A percentile compares a stretch with the other conserved stretches of the same genome.
phyloP scores from a whole-genome alignment of 345 rosid species.

The Camelina laxa region DNA sequence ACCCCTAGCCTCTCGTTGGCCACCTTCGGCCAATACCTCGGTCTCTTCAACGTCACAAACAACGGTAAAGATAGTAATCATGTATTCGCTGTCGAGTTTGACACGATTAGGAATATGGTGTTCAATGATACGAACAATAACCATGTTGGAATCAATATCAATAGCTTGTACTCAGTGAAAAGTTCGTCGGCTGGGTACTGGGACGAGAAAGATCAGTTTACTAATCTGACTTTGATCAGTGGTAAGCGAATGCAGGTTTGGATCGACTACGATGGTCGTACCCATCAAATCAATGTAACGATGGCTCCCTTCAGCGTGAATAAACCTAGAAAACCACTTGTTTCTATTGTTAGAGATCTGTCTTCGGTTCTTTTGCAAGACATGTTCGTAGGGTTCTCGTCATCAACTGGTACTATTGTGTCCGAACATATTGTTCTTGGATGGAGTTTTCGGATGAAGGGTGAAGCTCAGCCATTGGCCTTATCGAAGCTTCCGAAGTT shows the following conservation, averaged over 20 bases:
- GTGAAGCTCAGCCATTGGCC: constrained; percentile 45
- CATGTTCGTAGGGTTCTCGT: constrained; percentile 68
- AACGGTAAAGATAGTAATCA: constrained; percentile 46
- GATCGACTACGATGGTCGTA: constrained; percentile 67
- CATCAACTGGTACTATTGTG: constrained; percentile 46
- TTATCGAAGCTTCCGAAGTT: constrained; percentile 55
- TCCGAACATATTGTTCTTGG: constrained; percentile 57
- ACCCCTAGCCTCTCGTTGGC: constrained; percentile 31
- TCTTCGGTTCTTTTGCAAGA: constrained; percentile 41
- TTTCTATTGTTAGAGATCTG: constrained; percentile 51
- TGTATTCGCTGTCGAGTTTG: constrained; percentile 61
- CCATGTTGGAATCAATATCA: constrained; percentile 59
- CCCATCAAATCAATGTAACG: constrained; percentile 53
- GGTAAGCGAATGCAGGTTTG: constrained; percentile 59
- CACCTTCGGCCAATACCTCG: constrained; percentile 30
- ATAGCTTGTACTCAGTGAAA: constrained; percentile 35
- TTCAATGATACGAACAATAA: constrained; percentile 41
- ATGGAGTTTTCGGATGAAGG: constrained; percentile 64
- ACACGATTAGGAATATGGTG: constrained; percentile 42
- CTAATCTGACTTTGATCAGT: constrained; percentile 54
- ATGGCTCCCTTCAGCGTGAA: constrained; percentile 46
- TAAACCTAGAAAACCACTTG: constrained; percentile 51
- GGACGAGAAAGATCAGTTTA: constrained; percentile 23
- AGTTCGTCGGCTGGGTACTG: constrained; percentile 45
- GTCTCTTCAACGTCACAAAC: constrained; percentile 45